These are phyloP conservation scores for Pleurotus tuber-regium DNA, from an alignment of 768 basidiomycete genomes.

Conservation along the genomic window DNA sequence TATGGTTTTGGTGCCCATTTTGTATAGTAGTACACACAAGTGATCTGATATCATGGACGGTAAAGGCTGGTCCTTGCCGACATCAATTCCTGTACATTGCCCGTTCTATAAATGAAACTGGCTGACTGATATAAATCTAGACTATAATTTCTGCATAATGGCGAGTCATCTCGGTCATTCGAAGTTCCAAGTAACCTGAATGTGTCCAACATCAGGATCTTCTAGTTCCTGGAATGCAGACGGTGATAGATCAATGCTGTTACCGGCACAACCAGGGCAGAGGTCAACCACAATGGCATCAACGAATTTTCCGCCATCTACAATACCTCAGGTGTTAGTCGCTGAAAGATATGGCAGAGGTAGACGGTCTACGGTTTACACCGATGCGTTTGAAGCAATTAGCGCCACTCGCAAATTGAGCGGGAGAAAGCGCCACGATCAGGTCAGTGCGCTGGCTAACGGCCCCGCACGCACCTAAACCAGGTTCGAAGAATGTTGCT, in stretches of 20 bases:
- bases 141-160: no score
- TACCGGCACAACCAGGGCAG: conserved; percentile 22
- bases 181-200: conserved; percentile 20
- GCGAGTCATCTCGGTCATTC: no score
- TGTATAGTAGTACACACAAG: no score
- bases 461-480: conserved; percentile 22
- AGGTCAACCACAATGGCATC: conserved; percentile 23
- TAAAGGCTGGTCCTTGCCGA: no score
- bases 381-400: conserved; percentile 22
- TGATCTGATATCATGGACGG: no score
- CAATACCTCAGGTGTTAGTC: no score
- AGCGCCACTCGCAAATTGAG: conserved; percentile 17
- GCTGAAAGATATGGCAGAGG: no score
- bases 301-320: conserved; percentile 21
- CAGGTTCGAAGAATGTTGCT: conserved; percentile 9
- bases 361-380: conserved; percentile 19
- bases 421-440: conserved; percentile 22
- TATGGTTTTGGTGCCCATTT: no score
- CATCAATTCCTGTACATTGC: no score
- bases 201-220: conserved; percentile 14
- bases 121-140: no score
- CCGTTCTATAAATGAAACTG: no score
- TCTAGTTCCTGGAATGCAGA: conserved; percentile 22
- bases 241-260: conserved; percentile 27
- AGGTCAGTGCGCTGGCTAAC: conserved; percentile 18